Evolutionary conservation across 2,329 filamentous ascomycete genomes (phyloP).

Genomic region (Cercospora sojina): DNA sequence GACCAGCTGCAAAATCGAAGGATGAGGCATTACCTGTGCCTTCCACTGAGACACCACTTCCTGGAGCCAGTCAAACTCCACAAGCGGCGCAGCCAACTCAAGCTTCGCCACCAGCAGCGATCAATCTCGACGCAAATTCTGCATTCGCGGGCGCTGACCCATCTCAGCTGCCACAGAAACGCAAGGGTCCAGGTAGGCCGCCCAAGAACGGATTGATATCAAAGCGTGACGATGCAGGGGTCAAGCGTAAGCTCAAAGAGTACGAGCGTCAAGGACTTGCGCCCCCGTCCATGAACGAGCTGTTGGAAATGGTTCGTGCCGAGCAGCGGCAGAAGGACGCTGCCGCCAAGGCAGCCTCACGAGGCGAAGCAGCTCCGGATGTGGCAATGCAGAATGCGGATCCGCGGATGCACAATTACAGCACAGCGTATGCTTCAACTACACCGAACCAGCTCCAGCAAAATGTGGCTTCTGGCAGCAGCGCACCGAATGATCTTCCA

Average conservation of each 20-base stretch:
- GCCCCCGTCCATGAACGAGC: conserved; percentile 32
- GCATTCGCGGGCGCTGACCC: conserved; percentile 35
- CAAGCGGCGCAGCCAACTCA: conserved; percentile 8
- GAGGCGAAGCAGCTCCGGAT: conserved; percentile 32
- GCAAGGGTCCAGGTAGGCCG: conserved; percentile 74
- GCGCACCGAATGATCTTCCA: conserved; percentile 14
- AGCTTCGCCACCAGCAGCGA: conserved; percentile 22
- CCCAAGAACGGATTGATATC: conserved; percentile 84
- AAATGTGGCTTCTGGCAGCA: conserved; percentile 2
- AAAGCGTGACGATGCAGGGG: conserved; percentile 59
- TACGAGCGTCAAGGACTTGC: conserved; percentile 36
- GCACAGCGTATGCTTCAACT: conserved; percentile 7
- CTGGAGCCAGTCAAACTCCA: conserved; percentile 1
- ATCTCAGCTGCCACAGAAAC: conserved; percentile 55
- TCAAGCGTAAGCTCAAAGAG: conserved; percentile 40
- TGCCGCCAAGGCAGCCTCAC: conserved; percentile 30
- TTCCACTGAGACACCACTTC: conserved; percentile 13
- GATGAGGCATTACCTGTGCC: conserved; percentile 30
- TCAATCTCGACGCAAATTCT: conserved; percentile 33
- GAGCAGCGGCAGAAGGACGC: conserved; percentile 41
- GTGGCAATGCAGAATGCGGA: conserved; percentile 14
- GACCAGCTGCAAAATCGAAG: conserved; percentile 22
- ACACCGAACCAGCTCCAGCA: conserved; percentile 8
- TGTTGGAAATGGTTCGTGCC: conserved; percentile 37
- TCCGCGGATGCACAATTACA: conserved; percentile 12